These are phyloP conservation scores for Lactarius hatsudake DNA, from an alignment of 768 basidiomycete species.

Conservation along the genomic window DNA sequence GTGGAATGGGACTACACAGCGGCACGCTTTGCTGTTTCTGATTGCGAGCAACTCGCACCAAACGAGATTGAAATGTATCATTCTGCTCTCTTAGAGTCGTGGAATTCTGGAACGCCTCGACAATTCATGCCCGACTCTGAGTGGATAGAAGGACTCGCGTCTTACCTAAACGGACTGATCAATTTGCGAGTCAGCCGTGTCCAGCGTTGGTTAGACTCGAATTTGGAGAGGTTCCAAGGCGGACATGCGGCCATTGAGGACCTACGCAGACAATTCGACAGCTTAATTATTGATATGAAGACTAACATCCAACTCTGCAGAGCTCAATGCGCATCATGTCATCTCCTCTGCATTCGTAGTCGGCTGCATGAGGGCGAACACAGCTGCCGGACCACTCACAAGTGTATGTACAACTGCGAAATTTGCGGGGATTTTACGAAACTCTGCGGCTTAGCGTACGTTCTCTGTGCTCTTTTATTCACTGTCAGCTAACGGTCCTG, in stretches of 20 bases:
- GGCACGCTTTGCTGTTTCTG: slow-evolving; percentile 36
- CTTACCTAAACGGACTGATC: slow-evolving; percentile 40
- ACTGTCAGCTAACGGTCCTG: background rate
- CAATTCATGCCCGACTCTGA: slow-evolving; percentile 38
- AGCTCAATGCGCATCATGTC: slow-evolving; percentile 46
- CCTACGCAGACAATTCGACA: slow-evolving; percentile 45
- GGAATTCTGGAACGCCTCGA: slow-evolving; percentile 37
- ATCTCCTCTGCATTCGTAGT: slow-evolving; percentile 46
- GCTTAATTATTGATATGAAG: slow-evolving; percentile 43
- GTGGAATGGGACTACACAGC: slow-evolving; percentile 41
- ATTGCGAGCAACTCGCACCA: slow-evolving; percentile 22
- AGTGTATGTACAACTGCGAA: slow-evolving; percentile 44
- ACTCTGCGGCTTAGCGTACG: slow-evolving; percentile 49
- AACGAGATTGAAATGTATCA: slow-evolving; percentile 32
- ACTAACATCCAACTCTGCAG: slow-evolving; percentile 49
- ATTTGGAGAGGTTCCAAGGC: slow-evolving; percentile 46
- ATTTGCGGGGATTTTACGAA: slow-evolving; percentile 40
- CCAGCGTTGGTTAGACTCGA: slow-evolving; percentile 48
- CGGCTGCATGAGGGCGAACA: slow-evolving; percentile 48
- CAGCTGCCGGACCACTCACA: slow-evolving; percentile 50
- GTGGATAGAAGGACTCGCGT: slow-evolving; percentile 42
- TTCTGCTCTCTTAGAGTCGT: slow-evolving; percentile 29
- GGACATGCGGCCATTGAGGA: slow-evolving; percentile 45
- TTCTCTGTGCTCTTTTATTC: background rate
- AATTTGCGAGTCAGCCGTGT: slow-evolving; percentile 49